Evolutionary conservation across 2,329 filamentous ascomycete species (phyloP), one percentile per base, ranked within the genome.

Genomic region (Neofusicoccum parvum): DNA sequence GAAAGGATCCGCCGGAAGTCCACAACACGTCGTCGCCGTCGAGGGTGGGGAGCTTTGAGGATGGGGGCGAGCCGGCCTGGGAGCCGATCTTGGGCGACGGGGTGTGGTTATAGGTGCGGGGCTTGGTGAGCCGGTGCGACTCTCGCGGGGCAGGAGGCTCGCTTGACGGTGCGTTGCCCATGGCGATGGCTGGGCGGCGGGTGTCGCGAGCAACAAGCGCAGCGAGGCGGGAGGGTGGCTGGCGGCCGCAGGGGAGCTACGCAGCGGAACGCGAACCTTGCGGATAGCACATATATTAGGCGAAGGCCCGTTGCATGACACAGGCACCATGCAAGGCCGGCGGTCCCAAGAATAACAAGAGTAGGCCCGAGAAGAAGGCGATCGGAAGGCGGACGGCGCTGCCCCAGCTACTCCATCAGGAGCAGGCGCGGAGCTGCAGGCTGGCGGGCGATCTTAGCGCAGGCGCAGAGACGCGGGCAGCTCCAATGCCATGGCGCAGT

Each of bases 1-100:
- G 74, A 50, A 51, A 62, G 43, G 51, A 58, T 15, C 67, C 65
- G 23, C 36, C 45, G 17, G 60, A 62, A 17, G 64, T 59, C 41
- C 60, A 56, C 51, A 65, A 37, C 2, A 67, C 60, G 32, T 60
- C 27, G 32, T 66, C 64, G 63, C n/a, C 43, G 56, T 60, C 43
- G 43, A 60, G 43, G 43, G 23, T 37, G 9, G 56, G 23, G n/a
- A 34, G 15, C 15, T 36, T 37, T n/a, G 56, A 17, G 20, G 39
- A 45, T 7, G 39, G 39, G 10, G 54, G 20, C 17, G 53, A 56
- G 37, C 50, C 50, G 20, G 53, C 3, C 10, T 11, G 56, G 15
- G 56, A 20, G 15, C 56, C 56, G 41, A 60, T 14, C 27, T 48
- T 46, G 32, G 56, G 56, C 43, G 56, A 60, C n/a, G 43, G 39